Evolutionary conservation across 2,329 filamentous ascomycete genomes (phyloP).

Genomic region (Colletotrichum tofieldiae): DNA sequence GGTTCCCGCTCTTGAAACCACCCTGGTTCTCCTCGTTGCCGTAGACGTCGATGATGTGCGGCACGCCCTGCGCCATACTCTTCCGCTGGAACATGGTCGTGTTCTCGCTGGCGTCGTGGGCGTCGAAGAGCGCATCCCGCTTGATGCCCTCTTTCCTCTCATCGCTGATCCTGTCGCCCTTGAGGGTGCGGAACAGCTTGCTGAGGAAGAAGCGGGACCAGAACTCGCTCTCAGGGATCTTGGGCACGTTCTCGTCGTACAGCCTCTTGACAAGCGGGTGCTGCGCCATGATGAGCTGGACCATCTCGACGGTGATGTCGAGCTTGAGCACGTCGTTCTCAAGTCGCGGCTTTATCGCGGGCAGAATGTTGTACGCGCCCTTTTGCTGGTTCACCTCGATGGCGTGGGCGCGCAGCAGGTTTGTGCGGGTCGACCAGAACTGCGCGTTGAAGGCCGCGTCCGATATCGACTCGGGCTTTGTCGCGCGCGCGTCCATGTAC

Average conservation of each 20-base stretch:
- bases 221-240: slow-evolving; percentile 84
- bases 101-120: slow-evolving; percentile 84
- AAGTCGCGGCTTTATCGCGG: slow-evolving; percentile 86
- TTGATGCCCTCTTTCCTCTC: slow-evolving; percentile 71
- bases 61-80: slow-evolving; percentile 77
- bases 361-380: slow-evolving; percentile 94
- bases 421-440: slow-evolving; percentile 94
- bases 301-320: slow-evolving; percentile 91
- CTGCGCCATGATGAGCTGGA: slow-evolving; percentile 92
- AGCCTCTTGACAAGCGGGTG: slow-evolving; percentile 92
- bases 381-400: slow-evolving; percentile 90
- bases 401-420: slow-evolving; percentile 89
- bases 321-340: slow-evolving; percentile 83
- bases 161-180: slow-evolving; percentile 88
- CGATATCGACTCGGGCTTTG: slow-evolving; percentile 88
- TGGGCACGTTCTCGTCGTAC: slow-evolving; percentile 94
- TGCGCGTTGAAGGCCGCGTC: slow-evolving; percentile 88
- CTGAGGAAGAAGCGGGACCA: slow-evolving; percentile 97
- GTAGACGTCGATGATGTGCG: slow-evolving; percentile 91
- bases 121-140: slow-evolving; percentile 83
- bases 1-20: slow-evolving; percentile 84
- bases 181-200: slow-evolving; percentile 89
- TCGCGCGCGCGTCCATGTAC: slow-evolving; percentile 86
- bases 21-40: slow-evolving; percentile 97
- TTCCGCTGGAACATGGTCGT: slow-evolving; percentile 66